These are phyloP conservation scores for Pseudohalonectria lignicola DNA, from an alignment of 2,329 filamentous ascomycete genomes.

Conservation along the genomic window DNA sequence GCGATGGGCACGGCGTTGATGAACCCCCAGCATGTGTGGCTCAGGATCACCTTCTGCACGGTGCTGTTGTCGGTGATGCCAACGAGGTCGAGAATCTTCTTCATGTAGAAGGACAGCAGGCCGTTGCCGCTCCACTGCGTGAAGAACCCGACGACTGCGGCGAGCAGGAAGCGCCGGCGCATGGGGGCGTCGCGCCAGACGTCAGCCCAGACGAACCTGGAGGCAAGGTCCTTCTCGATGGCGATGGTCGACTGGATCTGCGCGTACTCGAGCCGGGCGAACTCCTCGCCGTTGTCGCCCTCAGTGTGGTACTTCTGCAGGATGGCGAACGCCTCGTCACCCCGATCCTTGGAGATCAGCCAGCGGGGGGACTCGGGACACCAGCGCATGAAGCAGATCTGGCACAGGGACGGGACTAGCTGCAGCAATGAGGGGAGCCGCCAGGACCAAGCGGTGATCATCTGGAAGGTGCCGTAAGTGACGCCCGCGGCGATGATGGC, in stretches of 20 bases:
- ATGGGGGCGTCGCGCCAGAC: slow-evolving; percentile 20
- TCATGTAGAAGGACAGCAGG: slow-evolving; percentile 26
- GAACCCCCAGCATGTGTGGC: slow-evolving; percentile 24
- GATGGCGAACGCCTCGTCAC: slow-evolving; percentile 41
- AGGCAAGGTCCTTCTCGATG: slow-evolving; percentile 31
- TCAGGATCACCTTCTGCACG: slow-evolving; percentile 24
- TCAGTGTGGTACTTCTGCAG: slow-evolving; percentile 47
- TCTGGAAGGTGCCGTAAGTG: slow-evolving; percentile 10
- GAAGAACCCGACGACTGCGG: slow-evolving; percentile 24
- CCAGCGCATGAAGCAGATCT: slow-evolving; percentile 2
- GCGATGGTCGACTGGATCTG: slow-evolving; percentile 42
- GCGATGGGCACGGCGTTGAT: slow-evolving; percentile 23
- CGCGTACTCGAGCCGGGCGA: slow-evolving; percentile 44
- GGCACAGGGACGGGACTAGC: slow-evolving; percentile 4
- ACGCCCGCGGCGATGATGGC: slow-evolving; percentile 35
- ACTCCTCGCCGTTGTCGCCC: slow-evolving; percentile 36
- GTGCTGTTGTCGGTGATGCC: slow-evolving; percentile 23
- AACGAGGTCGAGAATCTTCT: slow-evolving; percentile 26
- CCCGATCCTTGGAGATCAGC: slow-evolving; percentile 35
- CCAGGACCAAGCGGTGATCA: slow-evolving; percentile 9
- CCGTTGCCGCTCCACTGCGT: slow-evolving; percentile 28
- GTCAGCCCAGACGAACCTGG: slow-evolving; percentile 28
- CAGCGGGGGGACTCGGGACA: slow-evolving; percentile 38
- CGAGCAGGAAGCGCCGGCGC: slow-evolving; percentile 21
- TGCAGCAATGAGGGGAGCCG: slow-evolving; percentile 9